Conservation (phyloP, 1,284 basidiomycete genomes). For the Rhodotorula sp. region DNA sequence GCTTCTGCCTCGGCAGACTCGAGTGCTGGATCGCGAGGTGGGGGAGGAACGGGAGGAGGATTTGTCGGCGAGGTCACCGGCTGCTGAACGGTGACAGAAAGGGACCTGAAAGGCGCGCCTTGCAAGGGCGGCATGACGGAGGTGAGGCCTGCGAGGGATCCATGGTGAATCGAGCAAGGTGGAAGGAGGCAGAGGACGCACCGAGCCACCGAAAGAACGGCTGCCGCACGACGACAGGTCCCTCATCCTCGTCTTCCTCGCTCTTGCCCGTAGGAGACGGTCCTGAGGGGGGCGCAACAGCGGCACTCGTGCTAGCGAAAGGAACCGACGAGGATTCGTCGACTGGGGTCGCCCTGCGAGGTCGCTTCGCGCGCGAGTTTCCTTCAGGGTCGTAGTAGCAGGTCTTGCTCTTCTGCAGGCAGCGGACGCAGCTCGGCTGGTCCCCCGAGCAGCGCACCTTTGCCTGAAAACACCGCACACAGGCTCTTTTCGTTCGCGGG, state of each 20-base stretch:
- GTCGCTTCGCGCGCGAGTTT: neutral
- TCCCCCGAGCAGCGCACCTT: conserved; percentile 15
- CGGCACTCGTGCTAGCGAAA: neutral
- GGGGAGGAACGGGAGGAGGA: neutral
- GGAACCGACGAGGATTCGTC: neutral
- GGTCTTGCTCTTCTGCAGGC: neutral
- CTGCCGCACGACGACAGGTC: neutral
- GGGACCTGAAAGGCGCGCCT: conserved; percentile 4
- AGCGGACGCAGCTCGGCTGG: conserved; percentile 2
- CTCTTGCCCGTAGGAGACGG: neutral
- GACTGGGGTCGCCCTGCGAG: neutral
- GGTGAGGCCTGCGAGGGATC: neutral
- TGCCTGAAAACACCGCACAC: conserved; percentile 12
- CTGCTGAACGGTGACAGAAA: neutral
- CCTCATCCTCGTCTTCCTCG: neutral
- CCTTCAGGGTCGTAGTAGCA: conserved; percentile 8
- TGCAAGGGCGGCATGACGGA: conserved; percentile 5
- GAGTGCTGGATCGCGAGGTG: neutral
- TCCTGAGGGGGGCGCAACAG: no score
- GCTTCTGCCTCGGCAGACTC: neutral
- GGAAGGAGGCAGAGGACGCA: neutral
- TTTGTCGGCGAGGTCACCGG: neutral
- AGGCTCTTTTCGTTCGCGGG: neutral
- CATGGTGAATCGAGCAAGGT: neutral
- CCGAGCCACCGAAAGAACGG: conserved; percentile 17